Conservation (phyloP, 2,329 filamentous ascomycete species). For the Penicillium fuscoglaucum region DNA sequence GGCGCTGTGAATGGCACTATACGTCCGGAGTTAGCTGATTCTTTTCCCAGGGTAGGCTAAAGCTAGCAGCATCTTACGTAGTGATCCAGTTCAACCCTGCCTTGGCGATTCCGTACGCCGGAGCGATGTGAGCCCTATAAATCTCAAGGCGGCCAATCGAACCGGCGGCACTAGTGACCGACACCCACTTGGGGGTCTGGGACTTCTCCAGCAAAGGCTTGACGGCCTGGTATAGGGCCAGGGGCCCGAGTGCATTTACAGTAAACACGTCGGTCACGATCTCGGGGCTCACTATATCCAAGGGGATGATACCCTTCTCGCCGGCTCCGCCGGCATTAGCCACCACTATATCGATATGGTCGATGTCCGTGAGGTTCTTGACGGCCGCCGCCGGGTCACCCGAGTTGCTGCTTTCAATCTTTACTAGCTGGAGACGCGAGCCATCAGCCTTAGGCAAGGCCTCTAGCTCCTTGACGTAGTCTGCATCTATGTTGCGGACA, state of each 20-base stretch:
- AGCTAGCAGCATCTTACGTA: neutral
- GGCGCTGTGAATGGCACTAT: neutral
- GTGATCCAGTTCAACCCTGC: neutral
- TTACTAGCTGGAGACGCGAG: neutral
- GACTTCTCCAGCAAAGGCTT: neutral
- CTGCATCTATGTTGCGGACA: neutral
- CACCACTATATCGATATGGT: neutral
- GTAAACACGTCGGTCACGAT: neutral
- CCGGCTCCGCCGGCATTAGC: slow-evolving; percentile 1
- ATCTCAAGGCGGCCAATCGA: neutral
- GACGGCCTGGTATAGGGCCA: neutral
- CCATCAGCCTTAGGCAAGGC: neutral
- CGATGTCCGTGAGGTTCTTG: neutral
- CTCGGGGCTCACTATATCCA: neutral
- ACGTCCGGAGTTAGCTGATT: neutral
- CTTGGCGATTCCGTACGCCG: neutral
- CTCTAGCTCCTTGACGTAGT: neutral
- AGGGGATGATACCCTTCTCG: neutral
- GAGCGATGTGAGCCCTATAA: neutral
- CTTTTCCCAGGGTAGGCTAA: neutral
- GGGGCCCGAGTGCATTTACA: neutral
- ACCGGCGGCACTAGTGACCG: neutral
- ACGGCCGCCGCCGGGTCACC: neutral
- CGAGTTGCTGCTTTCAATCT: neutral
- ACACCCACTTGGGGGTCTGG: neutral